Percentiles rank a stretch among this genome's conserved stretches.
Evolutionary conservation across 73 alveolate species (phyloP).

Genomic region (Paramecium pentaurelia): DNA sequence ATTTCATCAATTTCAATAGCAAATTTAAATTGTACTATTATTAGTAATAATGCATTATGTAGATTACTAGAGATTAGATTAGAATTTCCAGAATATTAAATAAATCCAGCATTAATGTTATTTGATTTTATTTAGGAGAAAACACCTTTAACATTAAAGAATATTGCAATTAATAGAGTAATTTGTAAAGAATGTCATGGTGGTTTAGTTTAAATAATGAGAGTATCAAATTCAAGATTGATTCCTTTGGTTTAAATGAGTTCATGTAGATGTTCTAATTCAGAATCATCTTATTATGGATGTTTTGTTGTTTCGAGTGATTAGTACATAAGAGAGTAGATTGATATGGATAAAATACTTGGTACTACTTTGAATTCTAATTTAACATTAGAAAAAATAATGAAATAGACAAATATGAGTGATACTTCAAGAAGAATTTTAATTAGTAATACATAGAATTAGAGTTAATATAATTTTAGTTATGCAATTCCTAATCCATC

Average conservation of each 20-base stretch:
- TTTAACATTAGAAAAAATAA: background rate
- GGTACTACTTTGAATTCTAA: background rate
- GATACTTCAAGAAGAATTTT: background rate
- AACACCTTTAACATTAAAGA: background rate
- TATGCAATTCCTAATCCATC: background rate
- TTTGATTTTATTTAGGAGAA: background rate
- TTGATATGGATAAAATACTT: background rate
- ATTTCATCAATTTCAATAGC: background rate
- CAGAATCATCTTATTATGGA: background rate
- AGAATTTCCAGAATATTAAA: background rate
- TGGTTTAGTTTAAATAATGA: background rate
- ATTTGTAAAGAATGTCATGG: background rate
- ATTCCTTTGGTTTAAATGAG: background rate
- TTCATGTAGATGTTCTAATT: background rate
- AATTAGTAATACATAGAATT: background rate
- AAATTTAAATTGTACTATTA: background rate
- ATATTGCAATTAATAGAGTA: background rate
- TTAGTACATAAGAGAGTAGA: background rate
- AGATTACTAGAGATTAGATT: background rate
- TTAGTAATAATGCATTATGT: background rate
- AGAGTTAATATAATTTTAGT: background rate
- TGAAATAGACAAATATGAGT: background rate
- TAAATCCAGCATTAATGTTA: constrained; percentile 1
- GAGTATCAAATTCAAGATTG: background rate
- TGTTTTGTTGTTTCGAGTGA: background rate